Conservation (phyloP, 352 stramenopile genomes). For the Phytophthora pisi region DNA sequence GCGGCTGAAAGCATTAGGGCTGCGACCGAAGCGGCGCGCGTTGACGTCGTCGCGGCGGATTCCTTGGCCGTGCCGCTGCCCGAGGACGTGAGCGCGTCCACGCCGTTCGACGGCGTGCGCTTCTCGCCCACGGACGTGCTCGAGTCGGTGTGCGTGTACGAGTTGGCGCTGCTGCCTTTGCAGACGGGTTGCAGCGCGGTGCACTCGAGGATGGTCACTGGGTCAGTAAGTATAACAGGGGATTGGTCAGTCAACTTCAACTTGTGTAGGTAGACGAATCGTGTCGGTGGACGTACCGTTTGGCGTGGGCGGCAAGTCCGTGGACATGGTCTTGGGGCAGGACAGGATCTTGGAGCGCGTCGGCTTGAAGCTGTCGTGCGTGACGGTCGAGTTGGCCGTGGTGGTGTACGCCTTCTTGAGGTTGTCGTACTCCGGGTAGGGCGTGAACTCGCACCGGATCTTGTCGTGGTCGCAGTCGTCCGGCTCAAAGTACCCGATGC, state of each 20-base stretch:
- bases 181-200: conserved; percentile 57
- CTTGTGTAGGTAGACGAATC: conserved; percentile 9
- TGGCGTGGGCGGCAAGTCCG: conserved; percentile 34
- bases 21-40: neutral
- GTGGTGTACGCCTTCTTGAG: conserved; percentile 80
- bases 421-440: conserved; percentile 76
- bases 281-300: conserved; percentile 30
- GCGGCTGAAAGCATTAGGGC: neutral
- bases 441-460: conserved; percentile 59
- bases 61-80: conserved; percentile 7
- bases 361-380: conserved; percentile 40
- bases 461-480: conserved; percentile 70
- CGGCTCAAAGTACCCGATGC: conserved; percentile 74
- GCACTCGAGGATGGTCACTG: conserved; percentile 59
- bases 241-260: conserved; percentile 13
- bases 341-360: conserved; percentile 40
- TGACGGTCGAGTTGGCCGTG: conserved; percentile 63
- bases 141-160: conserved; percentile 38
- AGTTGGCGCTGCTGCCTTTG: conserved; percentile 61
- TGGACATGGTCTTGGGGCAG: conserved; percentile 51
- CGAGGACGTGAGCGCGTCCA: conserved; percentile 10
- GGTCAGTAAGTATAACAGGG: neutral
- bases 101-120: conserved; percentile 31
- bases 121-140: conserved; percentile 42
- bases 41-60: conserved; percentile 8